These are phyloP conservation scores for Liquidambar formosana DNA, from an alignment of 164 flowering plant genomes.

Conservation along the genomic window DNA sequence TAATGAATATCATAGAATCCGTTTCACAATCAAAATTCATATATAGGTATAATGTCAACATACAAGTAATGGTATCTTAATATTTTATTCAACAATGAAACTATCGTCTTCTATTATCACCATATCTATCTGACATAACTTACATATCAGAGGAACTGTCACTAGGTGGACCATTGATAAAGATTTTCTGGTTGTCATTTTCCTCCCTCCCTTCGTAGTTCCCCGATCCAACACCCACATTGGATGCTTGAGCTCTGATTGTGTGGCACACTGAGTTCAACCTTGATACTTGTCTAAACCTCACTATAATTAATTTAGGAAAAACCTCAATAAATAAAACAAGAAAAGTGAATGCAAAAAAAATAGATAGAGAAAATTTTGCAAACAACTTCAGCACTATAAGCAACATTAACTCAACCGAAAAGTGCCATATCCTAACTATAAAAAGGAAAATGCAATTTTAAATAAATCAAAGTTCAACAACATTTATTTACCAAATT, in stretches of 20 bases:
- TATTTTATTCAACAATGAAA: no score
- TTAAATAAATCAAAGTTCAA: no score
- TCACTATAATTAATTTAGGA: constrained; percentile 34
- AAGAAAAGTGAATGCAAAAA: neutral
- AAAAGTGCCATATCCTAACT: neutral
- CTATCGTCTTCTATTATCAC: neutral
- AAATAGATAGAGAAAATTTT: neutral
- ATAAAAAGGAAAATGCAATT: no score
- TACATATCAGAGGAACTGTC: constrained; percentile 50
- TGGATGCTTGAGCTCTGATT: constrained; percentile 63
- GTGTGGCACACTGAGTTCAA: constrained; percentile 18
- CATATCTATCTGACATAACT: constrained; percentile 25
- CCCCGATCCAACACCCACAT: constrained; percentile 72
- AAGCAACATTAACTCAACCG: neutral
- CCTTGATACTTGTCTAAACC: constrained; percentile 37
- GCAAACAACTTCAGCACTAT: neutral
- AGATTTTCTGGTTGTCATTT: constrained; percentile 31
- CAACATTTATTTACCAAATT: no score
- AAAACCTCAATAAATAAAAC: neutral
- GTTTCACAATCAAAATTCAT: no score
- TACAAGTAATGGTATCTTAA: no score
- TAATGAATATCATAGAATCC: no score
- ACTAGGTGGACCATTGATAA: constrained; percentile 21
- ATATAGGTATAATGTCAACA: no score
- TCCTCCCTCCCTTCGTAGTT: constrained; percentile 52